Conservation (phyloP, 495 filamentous ascomycete genomes). For the Neurospora sp. region DNA sequence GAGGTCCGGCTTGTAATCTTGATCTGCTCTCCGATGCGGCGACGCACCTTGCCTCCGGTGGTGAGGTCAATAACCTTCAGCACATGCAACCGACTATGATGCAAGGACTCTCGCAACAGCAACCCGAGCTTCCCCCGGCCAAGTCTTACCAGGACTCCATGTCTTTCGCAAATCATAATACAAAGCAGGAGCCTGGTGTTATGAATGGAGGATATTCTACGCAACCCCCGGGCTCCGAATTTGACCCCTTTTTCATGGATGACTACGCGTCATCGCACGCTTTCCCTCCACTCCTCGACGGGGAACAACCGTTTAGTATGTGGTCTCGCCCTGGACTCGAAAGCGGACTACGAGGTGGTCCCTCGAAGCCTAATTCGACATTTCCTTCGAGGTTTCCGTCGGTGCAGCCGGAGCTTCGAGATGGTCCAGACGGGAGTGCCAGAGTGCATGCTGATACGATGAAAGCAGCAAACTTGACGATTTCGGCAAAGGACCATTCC, state of each 20-base stretch:
- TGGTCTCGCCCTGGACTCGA: constrained; percentile 32
- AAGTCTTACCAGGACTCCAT: constrained; percentile 36
- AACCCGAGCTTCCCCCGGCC: constrained; percentile 28
- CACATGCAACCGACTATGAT: constrained; percentile 37
- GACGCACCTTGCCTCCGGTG: constrained; percentile 38
- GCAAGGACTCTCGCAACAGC: constrained; percentile 27
- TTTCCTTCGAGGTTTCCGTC: constrained; percentile 63
- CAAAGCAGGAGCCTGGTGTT: constrained; percentile 30
- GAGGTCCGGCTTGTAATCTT: constrained; percentile 41
- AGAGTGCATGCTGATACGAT: constrained; percentile 32
- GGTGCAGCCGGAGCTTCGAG: constrained; percentile 52
- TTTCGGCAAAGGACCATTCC: constrained; percentile 52
- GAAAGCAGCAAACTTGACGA: constrained; percentile 49
- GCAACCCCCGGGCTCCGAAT: constrained; percentile 26
- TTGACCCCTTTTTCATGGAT: constrained; percentile 43
- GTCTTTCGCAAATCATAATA: constrained; percentile 30
- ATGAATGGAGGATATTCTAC: constrained; percentile 29
- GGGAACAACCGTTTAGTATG: constrained; percentile 34
- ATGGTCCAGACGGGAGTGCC: constrained; percentile 37
- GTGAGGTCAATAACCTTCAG: constrained; percentile 38
- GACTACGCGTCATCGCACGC: constrained; percentile 40
- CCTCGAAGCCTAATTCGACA: constrained; percentile 47
- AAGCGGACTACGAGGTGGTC: constrained; percentile 26
- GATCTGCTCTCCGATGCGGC: constrained; percentile 43
- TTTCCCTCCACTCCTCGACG: constrained; percentile 36